phyloP scores from a whole-genome alignment of 2,329 filamentous ascomycete genomes.

The Fusarium redolens region DNA sequence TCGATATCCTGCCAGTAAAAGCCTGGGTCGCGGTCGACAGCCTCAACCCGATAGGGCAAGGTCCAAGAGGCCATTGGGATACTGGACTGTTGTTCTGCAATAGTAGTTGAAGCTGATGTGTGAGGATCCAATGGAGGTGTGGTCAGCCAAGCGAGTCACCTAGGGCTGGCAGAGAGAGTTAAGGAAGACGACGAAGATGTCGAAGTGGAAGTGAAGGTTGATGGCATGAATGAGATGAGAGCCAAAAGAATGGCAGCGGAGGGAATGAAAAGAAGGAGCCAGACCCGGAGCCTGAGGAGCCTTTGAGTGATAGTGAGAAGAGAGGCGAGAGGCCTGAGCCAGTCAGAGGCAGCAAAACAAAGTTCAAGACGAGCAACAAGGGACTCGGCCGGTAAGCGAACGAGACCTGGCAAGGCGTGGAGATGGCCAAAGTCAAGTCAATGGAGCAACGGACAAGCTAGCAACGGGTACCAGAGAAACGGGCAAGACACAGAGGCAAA shows the following conservation, averaged over 20 bases:
- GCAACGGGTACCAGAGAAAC: constrained; percentile 41
- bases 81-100: constrained; percentile 13
- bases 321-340: constrained; percentile 35
- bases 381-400: constrained; percentile 38
- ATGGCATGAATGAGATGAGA: constrained; percentile 36
- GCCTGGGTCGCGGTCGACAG: constrained; percentile 50
- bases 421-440: constrained; percentile 41
- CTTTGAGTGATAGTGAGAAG: constrained; percentile 37
- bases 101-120: constrained; percentile 11
- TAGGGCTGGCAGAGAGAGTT: constrained; percentile 32
- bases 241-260: constrained; percentile 32
- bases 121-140: constrained; percentile 20
- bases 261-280: constrained; percentile 36
- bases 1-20: constrained; percentile 52
- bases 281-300: neutral
- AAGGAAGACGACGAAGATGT: constrained; percentile 29
- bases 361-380: constrained; percentile 41
- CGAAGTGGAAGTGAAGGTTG: constrained; percentile 32
- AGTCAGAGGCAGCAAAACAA: constrained; percentile 42
- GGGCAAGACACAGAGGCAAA: constrained; percentile 37
- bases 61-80: constrained; percentile 52
- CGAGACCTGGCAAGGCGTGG: constrained; percentile 39
- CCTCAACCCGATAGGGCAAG: constrained; percentile 49
- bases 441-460: constrained; percentile 38
- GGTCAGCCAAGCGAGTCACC: constrained; percentile 38